Evolutionary conservation across 805 yeast genomes (phyloP).

Genomic region (Cyberlindnera maritima): DNA sequence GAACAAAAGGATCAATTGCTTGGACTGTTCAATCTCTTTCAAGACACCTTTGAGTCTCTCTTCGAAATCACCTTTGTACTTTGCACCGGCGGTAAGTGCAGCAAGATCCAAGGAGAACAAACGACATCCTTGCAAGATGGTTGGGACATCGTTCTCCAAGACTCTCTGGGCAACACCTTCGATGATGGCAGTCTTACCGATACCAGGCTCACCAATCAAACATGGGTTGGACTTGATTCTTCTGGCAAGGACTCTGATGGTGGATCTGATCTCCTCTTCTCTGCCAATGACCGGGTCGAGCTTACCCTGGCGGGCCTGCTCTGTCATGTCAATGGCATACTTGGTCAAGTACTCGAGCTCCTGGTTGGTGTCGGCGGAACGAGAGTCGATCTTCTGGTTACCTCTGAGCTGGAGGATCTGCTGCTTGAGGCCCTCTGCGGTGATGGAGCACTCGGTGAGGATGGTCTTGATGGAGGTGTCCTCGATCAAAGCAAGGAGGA

Average conservation of each 20-base stretch:
- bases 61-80: slow-evolving; percentile 97
- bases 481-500: slow-evolving; percentile 79
- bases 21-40: slow-evolving; percentile 87
- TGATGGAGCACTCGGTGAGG: slow-evolving; percentile 69
- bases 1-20: slow-evolving; percentile 82
- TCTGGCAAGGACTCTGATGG: slow-evolving; percentile 93
- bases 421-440: slow-evolving; percentile 66
- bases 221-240: slow-evolving; percentile 97
- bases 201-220: slow-evolving; percentile 98
- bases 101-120: slow-evolving; percentile 91
- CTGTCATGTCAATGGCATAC: slow-evolving; percentile 92
- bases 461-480: slow-evolving; percentile 68
- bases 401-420: slow-evolving; percentile 86
- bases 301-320: slow-evolving; percentile 88
- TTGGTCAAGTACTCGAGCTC: slow-evolving; percentile 80
- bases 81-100: slow-evolving; percentile 97
- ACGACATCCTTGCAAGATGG: slow-evolving; percentile 74
- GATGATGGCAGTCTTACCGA: slow-evolving; percentile 96
- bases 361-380: slow-evolving; percentile 89
- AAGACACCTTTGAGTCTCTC: slow-evolving; percentile 96
- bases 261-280: slow-evolving; percentile 96
- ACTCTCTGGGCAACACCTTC: slow-evolving; percentile 99
- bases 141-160: slow-evolving; percentile 92
- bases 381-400: slow-evolving; percentile 84
- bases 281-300: slow-evolving; percentile 98